Percentiles rank a stretch among this genome's conserved stretches.
Evolutionary conservation across 192 early-diverging fungal species (phyloP).

Genomic region (Entomortierella beljakovae): DNA sequence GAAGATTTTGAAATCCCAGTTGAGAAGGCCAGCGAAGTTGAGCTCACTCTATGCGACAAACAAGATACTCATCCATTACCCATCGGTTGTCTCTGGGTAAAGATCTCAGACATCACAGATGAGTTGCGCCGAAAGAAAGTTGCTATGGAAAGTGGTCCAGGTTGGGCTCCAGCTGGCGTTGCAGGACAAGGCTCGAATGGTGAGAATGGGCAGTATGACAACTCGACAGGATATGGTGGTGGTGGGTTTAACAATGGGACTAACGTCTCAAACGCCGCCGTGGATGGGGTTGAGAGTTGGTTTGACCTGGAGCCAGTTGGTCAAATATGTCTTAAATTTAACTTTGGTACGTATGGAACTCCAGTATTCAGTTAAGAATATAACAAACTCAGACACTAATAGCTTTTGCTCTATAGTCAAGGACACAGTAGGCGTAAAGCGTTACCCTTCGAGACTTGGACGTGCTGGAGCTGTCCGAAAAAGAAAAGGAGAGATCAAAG

Average conservation of each 20-base stretch:
- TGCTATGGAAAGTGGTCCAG: conserved; percentile 68
- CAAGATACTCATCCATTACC: conserved; percentile 73
- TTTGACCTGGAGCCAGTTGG: conserved; percentile 95
- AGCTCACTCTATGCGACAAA: conserved; percentile 91
- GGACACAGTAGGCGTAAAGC: conserved; percentile 62
- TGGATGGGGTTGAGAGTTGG: conserved; percentile 81
- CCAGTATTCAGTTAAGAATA: not conserved
- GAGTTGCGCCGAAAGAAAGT: conserved; percentile 81
- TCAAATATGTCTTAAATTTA: conserved; percentile 85
- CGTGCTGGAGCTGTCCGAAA: conserved; percentile 84
- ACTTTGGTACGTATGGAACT: conserved; percentile 72
- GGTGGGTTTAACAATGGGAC: conserved; percentile 25
- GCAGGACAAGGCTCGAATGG: conserved; percentile 33
- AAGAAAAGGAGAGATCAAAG: conserved; percentile 84
- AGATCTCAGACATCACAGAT: conserved; percentile 93
- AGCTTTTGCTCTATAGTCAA: conserved; percentile 47
- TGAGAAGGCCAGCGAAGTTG: conserved; percentile 92
- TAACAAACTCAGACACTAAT: no score
- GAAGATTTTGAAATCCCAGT: conserved; percentile 91
- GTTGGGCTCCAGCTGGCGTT: conserved; percentile 63
- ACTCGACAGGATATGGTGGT: not conserved
- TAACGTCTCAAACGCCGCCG: conserved; percentile 19
- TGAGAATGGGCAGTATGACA: conserved; percentile 22
- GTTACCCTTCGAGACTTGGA: conserved; percentile 71
- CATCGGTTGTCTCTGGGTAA: conserved; percentile 92